Percentiles rank a stretch among this genome's conserved stretches.
Conservation (phyloP, 352 stramenopile species). For the Pythium grandisporangium region DNA sequence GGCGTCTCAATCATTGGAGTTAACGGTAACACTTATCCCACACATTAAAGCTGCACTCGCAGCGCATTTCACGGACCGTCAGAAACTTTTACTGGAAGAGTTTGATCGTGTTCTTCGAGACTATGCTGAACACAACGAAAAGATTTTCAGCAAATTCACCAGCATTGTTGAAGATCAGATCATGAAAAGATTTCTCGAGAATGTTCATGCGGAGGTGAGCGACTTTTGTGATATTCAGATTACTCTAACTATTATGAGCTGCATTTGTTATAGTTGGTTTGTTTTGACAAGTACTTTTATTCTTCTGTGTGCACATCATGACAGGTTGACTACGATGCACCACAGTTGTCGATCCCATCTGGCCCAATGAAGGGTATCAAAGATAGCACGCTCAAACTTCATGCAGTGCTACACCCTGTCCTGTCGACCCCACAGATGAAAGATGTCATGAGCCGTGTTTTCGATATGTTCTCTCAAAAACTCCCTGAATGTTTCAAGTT, state of each 20-base stretch:
- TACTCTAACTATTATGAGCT: too few species aligned
- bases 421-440: constrained; percentile 92
- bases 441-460: constrained; percentile 91
- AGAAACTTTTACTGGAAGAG: constrained; percentile 94
- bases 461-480: constrained; percentile 85
- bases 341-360: constrained; percentile 41
- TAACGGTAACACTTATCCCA: constrained; percentile 91
- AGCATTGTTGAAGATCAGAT: constrained; percentile 96
- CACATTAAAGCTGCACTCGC: constrained; percentile 95
- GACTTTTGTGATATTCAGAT: too few species aligned
- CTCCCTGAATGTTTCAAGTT: constrained; percentile 85
- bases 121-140: constrained; percentile 95
- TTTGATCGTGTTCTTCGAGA: constrained; percentile 94
- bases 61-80: constrained; percentile 90
- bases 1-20: constrained; percentile 92
- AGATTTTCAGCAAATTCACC: constrained; percentile 97
- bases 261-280: too few species aligned
- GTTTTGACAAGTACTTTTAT: too few species aligned
- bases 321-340: constrained; percentile 66
- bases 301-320: constrained; percentile 18
- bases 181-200: constrained; percentile 88
- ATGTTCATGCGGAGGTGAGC: constrained; percentile 51
- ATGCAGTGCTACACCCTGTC: constrained; percentile 90
- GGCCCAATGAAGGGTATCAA: constrained; percentile 91
- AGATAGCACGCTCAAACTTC: constrained; percentile 92